A percentile compares a stretch with the other conserved stretches of the same genome.
These are phyloP conservation scores for Sophora flavescens DNA, from an alignment of 306 rosid species.

Conservation along the genomic window DNA sequence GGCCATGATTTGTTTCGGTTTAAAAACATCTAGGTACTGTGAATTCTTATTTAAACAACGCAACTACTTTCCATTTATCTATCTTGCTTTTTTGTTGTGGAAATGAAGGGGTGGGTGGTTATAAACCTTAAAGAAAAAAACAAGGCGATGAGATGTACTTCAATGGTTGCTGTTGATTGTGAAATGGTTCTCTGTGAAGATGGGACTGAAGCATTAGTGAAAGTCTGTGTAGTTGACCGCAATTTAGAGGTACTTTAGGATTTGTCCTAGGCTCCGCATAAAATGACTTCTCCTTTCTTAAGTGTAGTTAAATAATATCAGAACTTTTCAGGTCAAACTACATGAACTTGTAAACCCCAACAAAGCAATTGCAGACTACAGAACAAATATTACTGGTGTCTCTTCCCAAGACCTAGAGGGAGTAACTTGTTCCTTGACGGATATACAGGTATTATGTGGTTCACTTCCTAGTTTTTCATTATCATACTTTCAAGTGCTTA, in stretches of 20 bases:
- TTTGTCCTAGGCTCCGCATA: conserved; percentile 10
- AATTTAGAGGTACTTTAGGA: conserved; percentile 67
- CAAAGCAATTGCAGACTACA: conserved; percentile 73
- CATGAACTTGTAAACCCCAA: conserved; percentile 73
- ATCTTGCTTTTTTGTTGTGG: conserved; percentile 44
- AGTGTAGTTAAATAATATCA: conserved; percentile 31
- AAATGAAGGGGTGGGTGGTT: conserved; percentile 79
- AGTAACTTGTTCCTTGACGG: conserved; percentile 66
- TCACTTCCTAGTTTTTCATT: conserved; percentile 37
- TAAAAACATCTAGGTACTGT: conserved; percentile 3
- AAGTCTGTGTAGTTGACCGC: conserved; percentile 81
- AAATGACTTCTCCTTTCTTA: conserved; percentile 1
- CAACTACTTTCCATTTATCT: conserved; percentile 30
- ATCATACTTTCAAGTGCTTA: conserved; percentile 30
- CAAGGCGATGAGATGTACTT: conserved; percentile 56
- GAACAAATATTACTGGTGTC: conserved; percentile 82
- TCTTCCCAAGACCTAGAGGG: conserved; percentile 68
- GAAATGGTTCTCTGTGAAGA: conserved; percentile 97
- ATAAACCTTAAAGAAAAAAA: conserved; percentile 61
- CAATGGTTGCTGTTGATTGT: conserved; percentile 86
- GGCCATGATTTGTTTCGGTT: conserved; percentile 15
- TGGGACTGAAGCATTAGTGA: conserved; percentile 82
- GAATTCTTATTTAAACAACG: not conserved
- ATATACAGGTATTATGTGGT: conserved; percentile 71
- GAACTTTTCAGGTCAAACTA: conserved; percentile 73